A percentile compares a stretch with the other conserved stretches of the same genome.
Conservation (phyloP, 139 green algal genomes). For the Mychonastes homosphaera region DNA sequence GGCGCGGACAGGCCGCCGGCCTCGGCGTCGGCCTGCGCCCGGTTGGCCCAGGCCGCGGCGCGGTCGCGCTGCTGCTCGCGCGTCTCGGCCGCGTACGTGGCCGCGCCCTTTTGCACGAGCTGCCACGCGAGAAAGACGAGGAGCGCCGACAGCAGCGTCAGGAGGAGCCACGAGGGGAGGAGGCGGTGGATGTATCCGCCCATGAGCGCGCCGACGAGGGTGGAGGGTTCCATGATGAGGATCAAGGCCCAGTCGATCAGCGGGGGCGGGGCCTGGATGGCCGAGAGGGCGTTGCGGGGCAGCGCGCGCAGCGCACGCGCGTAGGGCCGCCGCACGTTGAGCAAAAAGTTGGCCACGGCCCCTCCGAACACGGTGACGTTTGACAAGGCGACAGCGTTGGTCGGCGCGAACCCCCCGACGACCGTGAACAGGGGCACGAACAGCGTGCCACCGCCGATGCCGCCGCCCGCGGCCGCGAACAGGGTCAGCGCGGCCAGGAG, state of each 20-base stretch:
- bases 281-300: no score
- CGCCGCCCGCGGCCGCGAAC: slow-evolving; percentile 36
- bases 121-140: slow-evolving; percentile 28
- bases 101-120: slow-evolving; percentile 9
- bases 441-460: slow-evolving; percentile 37
- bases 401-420: slow-evolving; percentile 24
- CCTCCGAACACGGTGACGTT: slow-evolving; percentile 58
- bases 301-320: slow-evolving; percentile 4
- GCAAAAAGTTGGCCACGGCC: slow-evolving; percentile 38
- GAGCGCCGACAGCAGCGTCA: slow-evolving; percentile 27
- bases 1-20: no score
- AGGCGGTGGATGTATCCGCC: slow-evolving; percentile 50
- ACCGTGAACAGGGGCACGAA: slow-evolving; percentile 30
- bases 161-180: slow-evolving; percentile 37
- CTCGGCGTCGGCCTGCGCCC: not conserved
- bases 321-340: slow-evolving; percentile 39
- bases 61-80: not conserved
- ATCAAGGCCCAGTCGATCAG: slow-evolving; percentile 60
- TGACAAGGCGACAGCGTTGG: slow-evolving; percentile 41
- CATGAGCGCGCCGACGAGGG: slow-evolving; percentile 44
- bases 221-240: slow-evolving; percentile 56
- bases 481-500: slow-evolving; percentile 18
- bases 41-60: not conserved
- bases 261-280: no score
- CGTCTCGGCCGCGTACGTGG: slow-evolving; percentile 9